A percentile compares a stretch with the other conserved stretches of the same genome.
These are phyloP conservation scores for Talaromyces ruber DNA, from an alignment of 495 filamentous ascomycete species.

Conservation along the genomic window DNA sequence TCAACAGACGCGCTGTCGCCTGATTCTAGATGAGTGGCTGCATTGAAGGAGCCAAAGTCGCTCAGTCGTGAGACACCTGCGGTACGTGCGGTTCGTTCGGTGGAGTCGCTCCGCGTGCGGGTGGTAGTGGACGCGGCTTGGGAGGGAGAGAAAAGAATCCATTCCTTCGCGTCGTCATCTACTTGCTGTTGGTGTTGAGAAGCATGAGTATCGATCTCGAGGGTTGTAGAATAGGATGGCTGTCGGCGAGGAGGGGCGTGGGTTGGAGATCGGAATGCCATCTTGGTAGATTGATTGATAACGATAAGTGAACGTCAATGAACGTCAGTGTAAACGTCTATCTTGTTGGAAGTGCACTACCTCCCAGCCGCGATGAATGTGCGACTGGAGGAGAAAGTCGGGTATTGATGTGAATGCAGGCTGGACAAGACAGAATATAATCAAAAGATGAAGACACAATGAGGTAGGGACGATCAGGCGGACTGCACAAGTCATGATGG, in stretches of 20 bases:
- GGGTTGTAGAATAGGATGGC: conserved; percentile 39
- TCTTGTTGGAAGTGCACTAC: not conserved
- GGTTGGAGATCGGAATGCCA: conserved; percentile 80
- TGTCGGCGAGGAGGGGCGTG: conserved; percentile 52
- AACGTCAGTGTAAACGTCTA: not conserved
- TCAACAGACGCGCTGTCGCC: conserved; percentile 26
- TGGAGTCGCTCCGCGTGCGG: conserved; percentile 62
- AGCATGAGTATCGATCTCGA: conserved; percentile 26
- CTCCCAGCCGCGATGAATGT: not conserved
- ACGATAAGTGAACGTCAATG: conserved; percentile 1
- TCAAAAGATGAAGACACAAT: not conserved
- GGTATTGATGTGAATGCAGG: not conserved
- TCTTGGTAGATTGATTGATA: conserved; percentile 24
- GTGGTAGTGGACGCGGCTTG: conserved; percentile 50
- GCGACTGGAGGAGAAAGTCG: not conserved
- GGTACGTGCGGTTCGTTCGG: conserved; percentile 61
- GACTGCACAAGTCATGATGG: not conserved
- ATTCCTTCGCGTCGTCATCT: conserved; percentile 72
- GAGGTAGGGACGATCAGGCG: not conserved
- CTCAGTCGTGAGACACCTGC: conserved; percentile 67
- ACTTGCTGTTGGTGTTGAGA: conserved; percentile 20
- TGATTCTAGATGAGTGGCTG: conserved; percentile 30
- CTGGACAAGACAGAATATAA: not conserved
- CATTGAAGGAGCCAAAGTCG: conserved; percentile 77
- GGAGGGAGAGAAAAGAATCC: conserved; percentile 87